Evolutionary conservation across 2,329 filamentous ascomycete genomes (phyloP).

Genomic region (Bimuria novae-zelandiae): DNA sequence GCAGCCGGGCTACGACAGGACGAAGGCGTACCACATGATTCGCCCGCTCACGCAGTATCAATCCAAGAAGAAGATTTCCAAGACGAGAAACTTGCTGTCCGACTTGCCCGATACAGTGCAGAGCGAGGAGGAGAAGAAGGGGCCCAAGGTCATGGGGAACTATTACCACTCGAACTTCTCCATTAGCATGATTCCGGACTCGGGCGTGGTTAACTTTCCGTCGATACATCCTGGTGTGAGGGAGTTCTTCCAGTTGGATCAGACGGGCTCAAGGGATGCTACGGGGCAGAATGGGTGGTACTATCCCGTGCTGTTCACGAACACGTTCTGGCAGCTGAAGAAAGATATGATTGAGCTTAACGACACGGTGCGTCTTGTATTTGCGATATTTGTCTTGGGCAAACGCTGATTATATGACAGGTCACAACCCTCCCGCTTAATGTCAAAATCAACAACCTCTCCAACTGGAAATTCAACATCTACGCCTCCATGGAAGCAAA

Average conservation of each 20-base stretch:
- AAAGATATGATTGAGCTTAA: slow-evolving; percentile 92
- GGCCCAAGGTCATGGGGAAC: slow-evolving; percentile 73
- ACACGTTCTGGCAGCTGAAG: slow-evolving; percentile 96
- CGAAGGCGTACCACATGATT: slow-evolving; percentile 79
- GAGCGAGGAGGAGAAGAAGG: slow-evolving; percentile 55
- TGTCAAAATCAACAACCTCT: slow-evolving; percentile 80
- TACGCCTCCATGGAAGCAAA: slow-evolving; percentile 85
- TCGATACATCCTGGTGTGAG: slow-evolving; percentile 73
- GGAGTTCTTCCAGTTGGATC: slow-evolving; percentile 79
- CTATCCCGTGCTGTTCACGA: slow-evolving; percentile 85
- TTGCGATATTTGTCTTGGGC: too few relatives aligned
- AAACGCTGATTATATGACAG: not conserved
- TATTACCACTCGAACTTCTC: slow-evolving; percentile 97
- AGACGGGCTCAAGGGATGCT: slow-evolving; percentile 78
- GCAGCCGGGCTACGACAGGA: slow-evolving; percentile 70
- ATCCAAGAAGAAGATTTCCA: slow-evolving; percentile 84
- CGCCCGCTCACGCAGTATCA: slow-evolving; percentile 88
- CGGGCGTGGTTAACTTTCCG: slow-evolving; percentile 70
- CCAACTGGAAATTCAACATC: slow-evolving; percentile 86
- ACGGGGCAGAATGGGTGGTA: slow-evolving; percentile 93
- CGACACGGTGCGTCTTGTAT: slow-evolving; percentile 62
- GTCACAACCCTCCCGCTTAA: slow-evolving; percentile 78
- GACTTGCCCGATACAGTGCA: slow-evolving; percentile 55
- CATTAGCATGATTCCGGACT: slow-evolving; percentile 81
- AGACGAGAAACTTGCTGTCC: slow-evolving; percentile 82